A percentile compares a stretch with the other conserved stretches of the same genome.
phyloP scores from a whole-genome alignment of 148 eudicot species.

The Nyssa sinensis region DNA sequence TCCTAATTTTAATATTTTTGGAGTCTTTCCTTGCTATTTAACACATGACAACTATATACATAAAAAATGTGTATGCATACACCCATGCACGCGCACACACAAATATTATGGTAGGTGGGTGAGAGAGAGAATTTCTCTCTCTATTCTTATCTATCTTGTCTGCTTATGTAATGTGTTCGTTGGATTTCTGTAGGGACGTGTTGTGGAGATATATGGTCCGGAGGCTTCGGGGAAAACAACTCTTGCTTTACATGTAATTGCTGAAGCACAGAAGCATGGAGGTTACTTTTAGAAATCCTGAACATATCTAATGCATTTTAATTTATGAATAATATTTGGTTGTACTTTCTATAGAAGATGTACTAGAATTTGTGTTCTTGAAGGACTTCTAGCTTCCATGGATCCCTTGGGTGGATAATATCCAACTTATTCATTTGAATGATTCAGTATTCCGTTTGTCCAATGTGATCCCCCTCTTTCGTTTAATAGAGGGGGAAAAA shows the following conservation, averaged over 20 bases:
- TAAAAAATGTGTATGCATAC: not conserved
- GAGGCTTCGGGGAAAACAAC: conserved; percentile 99
- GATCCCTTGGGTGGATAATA: not conserved
- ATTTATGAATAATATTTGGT: not conserved
- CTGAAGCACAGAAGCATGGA: conserved; percentile 93
- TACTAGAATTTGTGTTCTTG: not conserved
- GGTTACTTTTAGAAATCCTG: conserved; percentile 34
- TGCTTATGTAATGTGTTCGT: not conserved
- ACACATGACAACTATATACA: not conserved
- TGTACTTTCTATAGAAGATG: not conserved
- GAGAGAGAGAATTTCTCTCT: not conserved
- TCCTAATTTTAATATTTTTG: not conserved
- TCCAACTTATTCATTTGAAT: not conserved
- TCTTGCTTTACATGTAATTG: conserved; percentile 88
- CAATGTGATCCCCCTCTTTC: not conserved
- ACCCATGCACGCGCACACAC: not conserved
- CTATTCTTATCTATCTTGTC: not conserved
- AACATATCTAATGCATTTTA: not conserved
- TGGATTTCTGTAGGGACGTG: conserved; percentile 74
- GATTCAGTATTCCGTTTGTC: not conserved
- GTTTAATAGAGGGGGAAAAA: not conserved
- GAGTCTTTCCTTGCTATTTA: no score
- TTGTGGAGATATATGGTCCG: conserved; percentile 90
- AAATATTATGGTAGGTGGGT: not conserved
- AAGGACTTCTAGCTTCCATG: not conserved